Base-by-base conservation (phyloP, 345 rosid genomes). In the Abelmoschus esculentus region DNA sequence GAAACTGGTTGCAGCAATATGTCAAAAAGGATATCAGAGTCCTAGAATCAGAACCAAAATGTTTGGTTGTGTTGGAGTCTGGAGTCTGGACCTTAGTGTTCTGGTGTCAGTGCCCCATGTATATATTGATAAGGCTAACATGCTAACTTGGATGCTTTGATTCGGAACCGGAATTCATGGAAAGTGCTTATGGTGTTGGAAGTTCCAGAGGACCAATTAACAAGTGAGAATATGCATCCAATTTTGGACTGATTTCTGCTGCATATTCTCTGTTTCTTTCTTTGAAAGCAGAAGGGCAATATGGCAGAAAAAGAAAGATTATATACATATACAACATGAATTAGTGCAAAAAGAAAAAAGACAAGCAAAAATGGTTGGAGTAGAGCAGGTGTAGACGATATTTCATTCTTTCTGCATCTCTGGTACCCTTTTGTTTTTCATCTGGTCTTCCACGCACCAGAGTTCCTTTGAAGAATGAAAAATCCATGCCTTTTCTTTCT, bases 111-210 rank as follows among this genome's bases (percentile, higher is more conserved):
- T 65, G 73, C 67, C 31, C 44, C 40, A 50, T 76, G 75, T 78
- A 61, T 55, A 80, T 73, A 79, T 68, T 66, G 54, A 67, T 57
- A 64, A 71, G 61, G 64, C 67, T 75, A 66, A 75, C 75, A 56
- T 72, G 60, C 83, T 80, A 74, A 77, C 84, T 56, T 66, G 74
- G 80, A 73, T 78, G 75, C 67, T 72, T 14, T 70, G 72, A 55
- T 77, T 64, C 26, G 61, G 70, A 61, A 70, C 74, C 55, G 18
- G 69, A 66, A 67, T 70, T 26, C 18, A 0, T 59, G 47, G 62
- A 69, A 69, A 66, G 15, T 15, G 1, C 69, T 38, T 71, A 18
- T 40, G 69, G 63, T 63, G 50, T 76, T 63, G 55, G 76, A 71
- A 74, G 72, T 74, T 57, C 58, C 56, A 12, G 44, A 40, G 66